Evolutionary conservation across 306 rosid genomes (phyloP).

Genomic region (Luffa acutangula): DNA sequence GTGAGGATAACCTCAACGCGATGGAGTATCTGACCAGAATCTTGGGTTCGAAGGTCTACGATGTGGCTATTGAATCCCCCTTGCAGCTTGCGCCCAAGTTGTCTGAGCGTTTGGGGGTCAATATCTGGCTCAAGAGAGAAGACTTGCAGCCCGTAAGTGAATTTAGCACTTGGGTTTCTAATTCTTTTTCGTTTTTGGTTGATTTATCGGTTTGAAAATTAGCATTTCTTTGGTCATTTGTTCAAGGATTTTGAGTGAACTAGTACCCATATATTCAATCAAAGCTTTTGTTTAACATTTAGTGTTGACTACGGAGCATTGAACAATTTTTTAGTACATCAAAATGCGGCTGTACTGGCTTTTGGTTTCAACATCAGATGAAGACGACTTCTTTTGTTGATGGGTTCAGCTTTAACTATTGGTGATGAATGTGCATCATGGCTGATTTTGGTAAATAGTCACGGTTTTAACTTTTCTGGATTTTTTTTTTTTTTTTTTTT

Average conservation of each 20-base stretch:
- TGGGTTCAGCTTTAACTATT: neutral
- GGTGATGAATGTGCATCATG: neutral
- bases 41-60: constrained; percentile 76
- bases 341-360: neutral
- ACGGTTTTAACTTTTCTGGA: neutral
- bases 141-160: constrained; percentile 78
- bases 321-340: neutral
- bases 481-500: neutral
- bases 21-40: constrained; percentile 67
- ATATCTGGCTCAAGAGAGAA: constrained; percentile 84
- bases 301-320: neutral
- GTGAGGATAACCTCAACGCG: constrained; percentile 20
- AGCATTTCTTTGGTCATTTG: neutral
- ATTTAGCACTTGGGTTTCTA: neutral
- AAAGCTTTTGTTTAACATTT: neutral
- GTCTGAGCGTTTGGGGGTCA: constrained; percentile 55
- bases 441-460: neutral
- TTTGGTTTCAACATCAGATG: constrained; percentile 2
- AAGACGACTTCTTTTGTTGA: neutral
- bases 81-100: constrained; percentile 62
- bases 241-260: neutral
- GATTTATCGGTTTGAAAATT: neutral
- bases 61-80: constrained; percentile 75
- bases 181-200: neutral
- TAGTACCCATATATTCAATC: neutral